Evolutionary conservation across 73 alveolate genomes (phyloP).

Genomic region (Uronychia setigera): DNA sequence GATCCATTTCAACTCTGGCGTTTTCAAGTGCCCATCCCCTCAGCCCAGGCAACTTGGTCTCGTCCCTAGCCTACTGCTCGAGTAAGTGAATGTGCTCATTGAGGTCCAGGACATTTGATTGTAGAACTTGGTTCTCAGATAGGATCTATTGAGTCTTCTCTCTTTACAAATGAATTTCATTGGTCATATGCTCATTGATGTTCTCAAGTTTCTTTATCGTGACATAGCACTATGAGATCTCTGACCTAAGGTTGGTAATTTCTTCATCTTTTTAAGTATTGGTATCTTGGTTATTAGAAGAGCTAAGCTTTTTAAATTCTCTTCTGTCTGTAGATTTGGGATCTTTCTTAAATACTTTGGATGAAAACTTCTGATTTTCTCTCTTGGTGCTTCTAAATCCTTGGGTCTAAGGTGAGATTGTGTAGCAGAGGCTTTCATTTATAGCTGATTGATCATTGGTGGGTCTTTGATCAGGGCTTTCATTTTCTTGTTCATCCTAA

Average conservation of each 20-base stretch:
- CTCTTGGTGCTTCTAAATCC: background rate
- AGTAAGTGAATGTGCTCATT: background rate
- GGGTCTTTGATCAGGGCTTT: too few species aligned
- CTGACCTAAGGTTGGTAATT: background rate
- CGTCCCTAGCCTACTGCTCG: background rate
- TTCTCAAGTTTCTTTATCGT: background rate
- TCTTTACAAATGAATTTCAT: background rate
- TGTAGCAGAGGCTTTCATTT: background rate
- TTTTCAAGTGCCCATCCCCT: background rate
- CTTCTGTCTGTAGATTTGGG: too few species aligned
- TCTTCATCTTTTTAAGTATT: background rate
- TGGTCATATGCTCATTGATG: background rate
- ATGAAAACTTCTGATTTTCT: background rate
- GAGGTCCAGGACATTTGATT: background rate
- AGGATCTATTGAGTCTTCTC: background rate
- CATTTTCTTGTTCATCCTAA: too few species aligned
- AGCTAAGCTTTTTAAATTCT: too few species aligned
- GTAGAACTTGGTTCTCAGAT: background rate
- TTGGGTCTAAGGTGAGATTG: background rate
- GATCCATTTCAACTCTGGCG: background rate
- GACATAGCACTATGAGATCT: background rate
- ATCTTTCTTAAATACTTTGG: background rate
- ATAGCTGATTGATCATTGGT: too few species aligned
- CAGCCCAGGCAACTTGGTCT: background rate
- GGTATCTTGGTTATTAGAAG: too few species aligned